A percentile compares a stretch with the other conserved stretches of the same genome.
These are phyloP conservation scores for Tirmania nivea DNA, from an alignment of 495 filamentous ascomycete species.

Conservation along the genomic window DNA sequence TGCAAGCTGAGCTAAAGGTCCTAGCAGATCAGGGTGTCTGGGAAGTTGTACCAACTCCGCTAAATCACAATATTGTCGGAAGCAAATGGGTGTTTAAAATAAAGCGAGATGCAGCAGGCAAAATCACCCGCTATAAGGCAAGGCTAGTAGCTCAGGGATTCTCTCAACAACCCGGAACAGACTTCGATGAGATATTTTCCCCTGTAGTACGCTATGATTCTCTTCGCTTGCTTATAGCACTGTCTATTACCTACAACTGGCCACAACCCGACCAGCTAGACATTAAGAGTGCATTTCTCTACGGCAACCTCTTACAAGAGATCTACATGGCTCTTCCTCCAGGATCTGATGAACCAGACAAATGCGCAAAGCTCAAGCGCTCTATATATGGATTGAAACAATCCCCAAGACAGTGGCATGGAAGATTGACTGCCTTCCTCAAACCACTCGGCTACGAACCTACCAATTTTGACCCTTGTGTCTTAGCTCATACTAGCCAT, in stretches of 20 bases:
- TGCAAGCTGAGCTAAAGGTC: not conserved
- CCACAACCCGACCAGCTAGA: conserved; percentile 3
- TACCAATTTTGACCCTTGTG: conserved; percentile 4
- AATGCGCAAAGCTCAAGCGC: not conserved
- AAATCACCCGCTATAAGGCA: conserved; percentile 8
- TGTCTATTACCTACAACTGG: not conserved
- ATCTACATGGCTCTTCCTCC: conserved; percentile 7
- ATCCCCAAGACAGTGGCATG: conserved; percentile 7
- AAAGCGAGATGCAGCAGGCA: conserved; percentile 3
- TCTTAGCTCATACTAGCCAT: not conserved
- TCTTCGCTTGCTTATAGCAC: conserved; percentile 4
- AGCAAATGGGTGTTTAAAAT: conserved; percentile 13
- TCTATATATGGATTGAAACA: conserved; percentile 12
- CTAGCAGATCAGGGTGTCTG: not conserved
- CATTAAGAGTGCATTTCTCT: conserved; percentile 6
- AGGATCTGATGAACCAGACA: conserved; percentile 1
- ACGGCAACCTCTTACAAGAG: conserved; percentile 2
- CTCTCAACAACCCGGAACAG: conserved; percentile 11
- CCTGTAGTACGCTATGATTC: conserved; percentile 4
- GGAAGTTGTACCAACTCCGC: not conserved
- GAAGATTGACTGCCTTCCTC: conserved; percentile 1
- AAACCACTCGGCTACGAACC: not conserved
- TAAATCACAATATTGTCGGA: not conserved
- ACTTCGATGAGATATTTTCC: conserved; percentile 17
- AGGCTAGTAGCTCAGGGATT: conserved; percentile 12